Evolutionary conservation across 345 rosid genomes (phyloP), one percentile per base, ranked within the genome.

Genomic region (Eucalyptus cloeziana): DNA sequence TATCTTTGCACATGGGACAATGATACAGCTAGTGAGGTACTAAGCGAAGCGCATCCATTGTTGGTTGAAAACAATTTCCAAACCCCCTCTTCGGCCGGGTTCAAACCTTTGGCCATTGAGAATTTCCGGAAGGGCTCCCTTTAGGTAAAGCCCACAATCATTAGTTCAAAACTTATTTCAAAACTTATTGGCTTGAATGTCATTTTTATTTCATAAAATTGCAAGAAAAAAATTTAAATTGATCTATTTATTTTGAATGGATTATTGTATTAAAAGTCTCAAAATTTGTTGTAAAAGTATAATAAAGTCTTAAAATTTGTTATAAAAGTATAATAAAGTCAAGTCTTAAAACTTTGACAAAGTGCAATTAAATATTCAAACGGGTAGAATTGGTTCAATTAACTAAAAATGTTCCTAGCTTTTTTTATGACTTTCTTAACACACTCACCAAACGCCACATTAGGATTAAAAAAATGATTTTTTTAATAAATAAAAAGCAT

Each of bases 81-180:
- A 91, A 92, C 87, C 92, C 93, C 90, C 92, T 91, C 93, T 87
- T 49, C 22, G 93, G 92, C 91, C 92, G 86, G 88, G 91, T n/a
- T 87, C 24, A 58, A 24, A 10, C 91, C 56, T 19, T 19, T 2
- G 45, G 45, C 45, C 45, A 44, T 44, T 40, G 40, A 40, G 40
- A 40, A 40, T 40, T 40, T 62, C 7, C 30, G 31, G 30, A 58
- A 58, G 64, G 64, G 64, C 64, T 58, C 30, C 69, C 17, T 31
- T 31, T 3, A 1, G 80, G 44, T 17, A 69, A 19, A 69, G 25
- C 44, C 80, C 44, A 33, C 13, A 33, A 69, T 17, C 6, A 9
- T 33, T 69, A 69, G 44, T 69, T 17, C 22, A 51, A 17, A 51
- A n/a, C 9, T 30, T 64, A n/a, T n/a, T 69, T 17, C 22, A 51